These are phyloP conservation scores for Penicillium cataractarum DNA, from an alignment of 495 filamentous ascomycete genomes.

Conservation along the genomic window DNA sequence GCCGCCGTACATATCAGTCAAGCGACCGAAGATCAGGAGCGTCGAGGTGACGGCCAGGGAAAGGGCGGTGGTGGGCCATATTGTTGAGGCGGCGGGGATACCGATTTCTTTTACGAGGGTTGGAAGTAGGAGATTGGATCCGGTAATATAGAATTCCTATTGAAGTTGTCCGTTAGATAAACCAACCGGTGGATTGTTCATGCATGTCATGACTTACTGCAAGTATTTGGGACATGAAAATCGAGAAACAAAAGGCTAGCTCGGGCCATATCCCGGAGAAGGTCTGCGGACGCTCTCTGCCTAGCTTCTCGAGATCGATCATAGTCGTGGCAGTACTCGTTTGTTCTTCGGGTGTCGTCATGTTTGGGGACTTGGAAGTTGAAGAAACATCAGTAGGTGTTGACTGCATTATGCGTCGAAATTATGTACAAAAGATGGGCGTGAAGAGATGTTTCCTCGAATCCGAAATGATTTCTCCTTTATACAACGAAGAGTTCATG, in stretches of 20 bases:
- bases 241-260: conserved; percentile 69
- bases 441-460: not conserved
- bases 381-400: not conserved
- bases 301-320: conserved; percentile 62
- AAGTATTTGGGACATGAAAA: conserved; percentile 75
- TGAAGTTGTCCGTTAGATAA: conserved; percentile 24
- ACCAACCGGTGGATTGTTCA: no score
- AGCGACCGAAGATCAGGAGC: conserved; percentile 74
- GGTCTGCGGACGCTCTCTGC: conserved; percentile 68
- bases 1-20: conserved; percentile 79
- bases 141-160: conserved; percentile 80
- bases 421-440: no score
- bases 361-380: not conserved
- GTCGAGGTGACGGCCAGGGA: conserved; percentile 74
- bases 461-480: not conserved
- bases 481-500: not conserved
- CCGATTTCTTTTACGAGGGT: conserved; percentile 62
- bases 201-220: conserved; percentile 45
- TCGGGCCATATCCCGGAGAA: conserved; percentile 66
- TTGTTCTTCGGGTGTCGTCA: conserved; percentile 4
- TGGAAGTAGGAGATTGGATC: conserved; percentile 83
- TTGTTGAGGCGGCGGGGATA: conserved; percentile 64
- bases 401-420: not conserved
- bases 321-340: conserved; percentile 7
- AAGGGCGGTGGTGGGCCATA: conserved; percentile 82